phyloP scores from a whole-genome alignment of 768 basidiomycete species.

The Lactarius hengduanensis region DNA sequence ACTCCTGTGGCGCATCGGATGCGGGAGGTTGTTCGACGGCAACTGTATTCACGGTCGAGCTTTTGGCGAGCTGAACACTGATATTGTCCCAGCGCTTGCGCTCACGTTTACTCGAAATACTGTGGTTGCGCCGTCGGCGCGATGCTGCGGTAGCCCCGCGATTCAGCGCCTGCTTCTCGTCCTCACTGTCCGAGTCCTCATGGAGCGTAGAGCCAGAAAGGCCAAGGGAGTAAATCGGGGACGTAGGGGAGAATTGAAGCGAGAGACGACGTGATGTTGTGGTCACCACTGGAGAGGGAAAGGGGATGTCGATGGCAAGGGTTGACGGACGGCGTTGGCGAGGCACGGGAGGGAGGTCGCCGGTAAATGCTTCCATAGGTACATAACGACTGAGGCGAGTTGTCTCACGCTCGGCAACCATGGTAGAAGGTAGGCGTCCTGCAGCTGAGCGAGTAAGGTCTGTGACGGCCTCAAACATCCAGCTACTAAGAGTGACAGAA shows the following conservation, averaged over 20 bases:
- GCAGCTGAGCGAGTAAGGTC: conserved; percentile 50
- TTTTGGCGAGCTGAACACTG: conserved; percentile 28
- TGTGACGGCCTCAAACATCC: conserved; percentile 81
- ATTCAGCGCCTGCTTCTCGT: conserved; percentile 41
- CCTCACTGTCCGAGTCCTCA: conserved; percentile 43
- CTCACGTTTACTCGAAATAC: conserved; percentile 33
- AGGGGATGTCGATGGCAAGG: conserved; percentile 39
- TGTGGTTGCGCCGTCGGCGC: conserved; percentile 16
- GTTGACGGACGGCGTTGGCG: conserved; percentile 41
- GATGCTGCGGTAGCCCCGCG: conserved; percentile 29
- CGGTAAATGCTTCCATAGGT: conserved; percentile 37
- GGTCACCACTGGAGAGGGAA: conserved; percentile 40
- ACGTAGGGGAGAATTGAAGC: conserved; percentile 64
- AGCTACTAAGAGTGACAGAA: conserved; percentile 65
- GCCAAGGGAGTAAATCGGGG: conserved; percentile 28
- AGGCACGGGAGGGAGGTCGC: conserved; percentile 18
- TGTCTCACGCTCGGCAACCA: conserved; percentile 32
- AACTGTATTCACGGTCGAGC: conserved; percentile 32
- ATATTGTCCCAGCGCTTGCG: conserved; percentile 37
- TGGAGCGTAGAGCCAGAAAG: conserved; percentile 34
- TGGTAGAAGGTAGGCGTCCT: conserved; percentile 31
- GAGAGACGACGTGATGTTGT: conserved; percentile 46
- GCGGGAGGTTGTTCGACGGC: conserved; percentile 24
- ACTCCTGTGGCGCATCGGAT: conserved; percentile 28
- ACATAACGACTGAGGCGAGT: conserved; percentile 39